Evolutionary conservation across 192 early-diverging fungal genomes (phyloP), one percentile per base, ranked within the genome.

Genomic region (Podila epigama): DNA sequence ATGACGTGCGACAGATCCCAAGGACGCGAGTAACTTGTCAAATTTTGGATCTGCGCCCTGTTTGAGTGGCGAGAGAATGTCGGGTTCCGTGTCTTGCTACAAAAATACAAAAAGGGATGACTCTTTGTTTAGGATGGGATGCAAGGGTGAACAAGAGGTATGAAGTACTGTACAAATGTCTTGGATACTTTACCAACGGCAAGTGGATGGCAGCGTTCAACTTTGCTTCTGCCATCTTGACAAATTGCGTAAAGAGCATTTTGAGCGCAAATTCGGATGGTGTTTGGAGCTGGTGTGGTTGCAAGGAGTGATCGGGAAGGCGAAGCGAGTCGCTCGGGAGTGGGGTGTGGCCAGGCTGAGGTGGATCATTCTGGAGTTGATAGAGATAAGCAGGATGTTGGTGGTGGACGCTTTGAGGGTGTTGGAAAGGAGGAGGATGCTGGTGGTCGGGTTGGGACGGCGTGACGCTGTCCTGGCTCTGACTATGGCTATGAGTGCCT

Each of bases 1-100:
- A 61, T 93, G 91, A 35, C 91, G 86, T 3, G 95, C 92, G 35
- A 95, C 75, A 39, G 89, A 88, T 1, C 93, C 95, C 10, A 99
- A 73, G 13, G 93, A 91, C 32, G 84, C 79, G 29, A 97, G 64
- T 0, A 95, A 82, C 22, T 89, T 88, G 72, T 99, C 97, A 67
- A 99, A 96, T 9, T 83, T 70, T 7, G 84, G 69, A 79, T 99
- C 96, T 6, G 79, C 88, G 8, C 89, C 92, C 11, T 75, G 79
- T 20, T 89, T 88, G 22, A 94, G 70, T 32, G 86, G 80, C 34
- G 77, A 77, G 27, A 82, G 44, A 37, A 94, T 75, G 51, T 90
- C 89, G 6, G 88, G 81, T 60, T 93, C 90, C 42, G 82, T 79
- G 53, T 94, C 92, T 87, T 90, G 65, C 51, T 73, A 42, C 36